Percentiles rank a stretch among this genome's conserved stretches.
Evolutionary conservation across 176 grass and related monocot genomes (phyloP).

Genomic region (Cenchrus purpureus): DNA sequence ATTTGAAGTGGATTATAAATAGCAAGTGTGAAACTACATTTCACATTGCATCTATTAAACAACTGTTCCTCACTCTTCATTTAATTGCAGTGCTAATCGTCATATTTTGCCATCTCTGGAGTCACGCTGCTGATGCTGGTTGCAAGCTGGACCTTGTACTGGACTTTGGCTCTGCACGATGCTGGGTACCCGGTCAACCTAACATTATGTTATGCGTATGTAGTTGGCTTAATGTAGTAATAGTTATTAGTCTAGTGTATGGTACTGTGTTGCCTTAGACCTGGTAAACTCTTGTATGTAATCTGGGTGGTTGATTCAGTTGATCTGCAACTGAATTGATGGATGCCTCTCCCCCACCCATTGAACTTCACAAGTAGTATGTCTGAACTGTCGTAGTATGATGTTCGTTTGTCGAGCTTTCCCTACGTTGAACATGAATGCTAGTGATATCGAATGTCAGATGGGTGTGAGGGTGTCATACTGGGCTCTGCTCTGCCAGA

Average conservation of each 20-base stretch:
- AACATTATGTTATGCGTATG: not conserved
- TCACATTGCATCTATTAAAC: not conserved
- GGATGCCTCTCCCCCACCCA: not conserved
- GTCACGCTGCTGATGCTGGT: not conserved
- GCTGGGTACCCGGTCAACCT: not conserved
- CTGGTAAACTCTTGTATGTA: not conserved
- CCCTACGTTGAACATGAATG: not conserved
- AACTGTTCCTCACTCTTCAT: not conserved
- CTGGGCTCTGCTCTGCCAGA: too few species aligned
- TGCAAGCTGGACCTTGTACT: not conserved
- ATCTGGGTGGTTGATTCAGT: not conserved
- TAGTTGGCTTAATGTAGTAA: not conserved
- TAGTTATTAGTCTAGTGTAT: not conserved
- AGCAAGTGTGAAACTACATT: too few species aligned
- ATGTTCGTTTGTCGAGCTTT: not conserved
- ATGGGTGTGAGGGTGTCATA: too few species aligned
- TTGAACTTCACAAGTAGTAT: not conserved
- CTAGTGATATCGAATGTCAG: too few species aligned
- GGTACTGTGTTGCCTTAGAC: not conserved
- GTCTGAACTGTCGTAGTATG: not conserved
- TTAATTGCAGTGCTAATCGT: not conserved
- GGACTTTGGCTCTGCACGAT: not conserved
- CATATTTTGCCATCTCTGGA: not conserved
- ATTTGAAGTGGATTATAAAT: too few species aligned
- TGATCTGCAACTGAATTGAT: not conserved